phyloP scores from a whole-genome alignment of 257 asterid genomes.

The Scutellaria galericulata region DNA sequence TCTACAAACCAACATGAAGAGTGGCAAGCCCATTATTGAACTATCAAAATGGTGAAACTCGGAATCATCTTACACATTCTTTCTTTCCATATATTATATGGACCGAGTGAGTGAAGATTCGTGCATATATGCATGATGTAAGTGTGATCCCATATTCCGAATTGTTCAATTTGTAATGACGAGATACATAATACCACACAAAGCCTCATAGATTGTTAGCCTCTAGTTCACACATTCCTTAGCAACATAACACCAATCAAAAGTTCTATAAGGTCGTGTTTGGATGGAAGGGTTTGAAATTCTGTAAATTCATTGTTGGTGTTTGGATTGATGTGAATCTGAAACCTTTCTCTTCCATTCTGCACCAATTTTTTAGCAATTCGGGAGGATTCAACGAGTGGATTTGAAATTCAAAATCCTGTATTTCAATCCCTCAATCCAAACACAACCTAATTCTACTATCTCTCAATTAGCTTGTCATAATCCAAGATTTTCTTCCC shows the following conservation, averaged over 20 bases:
- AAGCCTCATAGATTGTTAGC: background rate
- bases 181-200: background rate
- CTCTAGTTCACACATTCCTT: background rate
- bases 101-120: too few relatives aligned
- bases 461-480: background rate
- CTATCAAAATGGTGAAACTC: too few relatives aligned
- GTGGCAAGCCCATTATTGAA: too few relatives aligned
- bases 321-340: background rate
- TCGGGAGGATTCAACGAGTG: background rate
- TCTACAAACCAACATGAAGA: too few relatives aligned
- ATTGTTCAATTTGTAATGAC: background rate
- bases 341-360: background rate
- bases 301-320: background rate
- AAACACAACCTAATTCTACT: background rate
- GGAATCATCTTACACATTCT: too few relatives aligned
- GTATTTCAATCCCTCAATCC: background rate
- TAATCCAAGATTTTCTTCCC: background rate
- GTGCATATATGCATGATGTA: background rate
- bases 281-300: background rate
- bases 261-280: background rate
- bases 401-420: background rate
- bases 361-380: background rate
- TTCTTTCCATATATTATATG: too few relatives aligned
- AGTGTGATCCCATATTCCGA: background rate
- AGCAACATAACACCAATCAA: too few relatives aligned